These are phyloP conservation scores for Ensete glaucum DNA, from an alignment of 176 grass and related monocot species.

Conservation along the genomic window DNA sequence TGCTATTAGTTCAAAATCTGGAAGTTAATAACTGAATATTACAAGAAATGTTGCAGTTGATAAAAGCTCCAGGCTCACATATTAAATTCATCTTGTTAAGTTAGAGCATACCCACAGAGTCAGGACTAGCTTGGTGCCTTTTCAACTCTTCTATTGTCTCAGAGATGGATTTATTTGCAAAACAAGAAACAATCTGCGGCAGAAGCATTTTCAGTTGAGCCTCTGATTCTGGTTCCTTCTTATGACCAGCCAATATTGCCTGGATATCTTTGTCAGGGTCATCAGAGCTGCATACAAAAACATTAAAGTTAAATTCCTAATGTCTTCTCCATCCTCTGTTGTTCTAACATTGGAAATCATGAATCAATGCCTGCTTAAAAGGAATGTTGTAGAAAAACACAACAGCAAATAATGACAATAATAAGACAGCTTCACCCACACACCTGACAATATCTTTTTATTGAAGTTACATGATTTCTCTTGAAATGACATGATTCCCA, in stretches of 20 bases:
- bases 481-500: too few species aligned
- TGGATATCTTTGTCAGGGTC: slow-evolving; percentile 66
- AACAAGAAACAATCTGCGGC: slow-evolving; percentile 58
- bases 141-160: slow-evolving; percentile 75
- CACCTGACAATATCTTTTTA: too few species aligned
- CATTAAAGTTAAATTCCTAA: neutral
- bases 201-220: slow-evolving; percentile 57
- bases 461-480: too few species aligned
- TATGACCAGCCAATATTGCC: slow-evolving; percentile 41
- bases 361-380: too few species aligned
- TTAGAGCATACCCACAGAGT: slow-evolving; percentile 36
- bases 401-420: too few species aligned
- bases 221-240: slow-evolving; percentile 50
- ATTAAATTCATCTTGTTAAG: neutral
- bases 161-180: slow-evolving; percentile 53
- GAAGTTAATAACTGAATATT: too few species aligned
- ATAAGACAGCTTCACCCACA: too few species aligned
- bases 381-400: too few species aligned
- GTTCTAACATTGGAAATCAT: too few species aligned
- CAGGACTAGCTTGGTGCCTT: slow-evolving; percentile 44
- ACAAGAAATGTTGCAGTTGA: neutral
- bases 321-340: neutral
- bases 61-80: neutral
- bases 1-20: too few species aligned
- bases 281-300: slow-evolving; percentile 36